Conservation (phyloP, 208 protist species). For the Trypanosoma melophagium region DNA sequence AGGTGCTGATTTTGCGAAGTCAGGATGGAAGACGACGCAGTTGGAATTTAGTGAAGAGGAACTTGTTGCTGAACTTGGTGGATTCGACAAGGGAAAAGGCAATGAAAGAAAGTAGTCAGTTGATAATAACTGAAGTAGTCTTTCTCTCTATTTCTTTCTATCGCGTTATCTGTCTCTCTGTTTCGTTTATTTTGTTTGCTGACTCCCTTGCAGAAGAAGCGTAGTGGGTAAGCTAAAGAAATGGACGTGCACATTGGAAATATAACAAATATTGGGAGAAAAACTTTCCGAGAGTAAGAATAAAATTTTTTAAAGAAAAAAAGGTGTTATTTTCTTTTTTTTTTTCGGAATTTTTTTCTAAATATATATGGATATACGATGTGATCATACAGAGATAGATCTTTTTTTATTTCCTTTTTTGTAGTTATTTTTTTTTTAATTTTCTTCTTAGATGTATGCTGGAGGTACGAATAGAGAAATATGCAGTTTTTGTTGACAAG, state of each 20-base stretch:
- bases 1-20: slow-evolving; percentile 56
- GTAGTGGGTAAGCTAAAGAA: no score
- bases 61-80: slow-evolving; percentile 40
- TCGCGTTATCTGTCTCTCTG: slow-evolving; percentile 8
- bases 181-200: slow-evolving; percentile 3
- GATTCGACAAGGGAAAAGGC: background rate
- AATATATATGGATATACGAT: no score
- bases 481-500: slow-evolving; percentile 42
- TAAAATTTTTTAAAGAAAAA: background rate
- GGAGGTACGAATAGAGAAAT: slow-evolving; percentile 39
- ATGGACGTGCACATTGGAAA: no score
- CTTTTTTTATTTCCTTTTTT: slow-evolving; percentile 3
- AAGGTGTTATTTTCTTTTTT: background rate
- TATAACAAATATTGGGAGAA: no score
- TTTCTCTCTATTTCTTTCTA: slow-evolving; percentile 10
- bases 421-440: background rate
- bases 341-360: no score
- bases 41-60: slow-evolving; percentile 63
- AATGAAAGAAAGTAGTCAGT: slow-evolving; percentile 7
- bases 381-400: background rate
- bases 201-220: background rate
- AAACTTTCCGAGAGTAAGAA: background rate
- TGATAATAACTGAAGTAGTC: no score
- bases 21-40: slow-evolving; percentile 59
- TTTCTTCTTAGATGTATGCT: slow-evolving; percentile 8